A percentile compares a stretch with the other conserved stretches of the same genome.
Evolutionary conservation across 2,329 filamentous ascomycete genomes (phyloP).

Genomic region (Fonsecaea multimorphosa): DNA sequence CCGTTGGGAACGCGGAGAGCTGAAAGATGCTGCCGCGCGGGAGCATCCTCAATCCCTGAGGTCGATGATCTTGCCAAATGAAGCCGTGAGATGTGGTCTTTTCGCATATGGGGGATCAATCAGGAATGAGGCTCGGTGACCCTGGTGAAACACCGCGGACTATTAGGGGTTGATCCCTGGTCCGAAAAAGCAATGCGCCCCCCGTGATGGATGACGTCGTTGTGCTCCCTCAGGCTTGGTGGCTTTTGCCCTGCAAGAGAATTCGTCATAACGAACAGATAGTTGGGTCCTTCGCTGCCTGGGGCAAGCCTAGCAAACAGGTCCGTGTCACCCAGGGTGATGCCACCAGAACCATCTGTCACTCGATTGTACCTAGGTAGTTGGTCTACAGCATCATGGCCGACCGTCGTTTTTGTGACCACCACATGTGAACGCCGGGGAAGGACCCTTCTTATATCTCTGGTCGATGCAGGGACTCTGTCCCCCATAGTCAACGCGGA

Average conservation of each 20-base stretch:
- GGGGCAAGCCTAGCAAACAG: not conserved
- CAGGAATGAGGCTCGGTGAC: slow-evolving; percentile 14
- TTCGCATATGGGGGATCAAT: slow-evolving; percentile 10
- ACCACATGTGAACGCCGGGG: not conserved
- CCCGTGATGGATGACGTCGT: slow-evolving; percentile 27
- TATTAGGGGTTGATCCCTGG: slow-evolving; percentile 23
- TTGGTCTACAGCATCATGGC: not conserved
- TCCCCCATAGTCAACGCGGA: not conserved
- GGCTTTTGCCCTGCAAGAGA: not conserved
- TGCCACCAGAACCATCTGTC: not conserved
- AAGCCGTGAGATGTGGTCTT: not conserved
- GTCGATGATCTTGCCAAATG: slow-evolving; percentile 15
- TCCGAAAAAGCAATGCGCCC: slow-evolving; percentile 20
- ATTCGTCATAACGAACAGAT: not conserved
- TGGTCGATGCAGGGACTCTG: slow-evolving; percentile 3
- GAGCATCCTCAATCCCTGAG: slow-evolving; percentile 17
- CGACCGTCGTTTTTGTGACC: not conserved
- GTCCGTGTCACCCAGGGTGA: not conserved
- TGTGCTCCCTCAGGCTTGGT: slow-evolving; percentile 5
- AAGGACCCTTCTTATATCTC: not conserved
- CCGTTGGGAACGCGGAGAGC: slow-evolving; percentile 2
- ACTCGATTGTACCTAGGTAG: not conserved
- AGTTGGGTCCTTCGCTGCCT: not conserved
- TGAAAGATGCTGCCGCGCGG: slow-evolving; percentile 22
- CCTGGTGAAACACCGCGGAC: slow-evolving; percentile 26